Conservation (phyloP, 2,329 filamentous ascomycete species). For the Xylariaceae sp. region DNA sequence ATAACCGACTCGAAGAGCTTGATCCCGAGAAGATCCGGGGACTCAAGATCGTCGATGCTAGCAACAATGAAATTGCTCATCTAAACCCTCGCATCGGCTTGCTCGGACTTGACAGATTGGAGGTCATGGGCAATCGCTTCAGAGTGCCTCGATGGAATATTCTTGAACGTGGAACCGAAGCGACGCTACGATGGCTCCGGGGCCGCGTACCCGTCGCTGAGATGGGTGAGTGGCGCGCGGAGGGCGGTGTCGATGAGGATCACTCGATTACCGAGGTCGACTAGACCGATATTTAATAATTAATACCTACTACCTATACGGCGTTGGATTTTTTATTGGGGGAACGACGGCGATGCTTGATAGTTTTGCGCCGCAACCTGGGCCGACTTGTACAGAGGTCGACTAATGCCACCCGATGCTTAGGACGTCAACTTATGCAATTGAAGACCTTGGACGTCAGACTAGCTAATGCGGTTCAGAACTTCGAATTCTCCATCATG, state of each 20-base stretch:
- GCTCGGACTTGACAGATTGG: slow-evolving; percentile 60
- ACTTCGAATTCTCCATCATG: background rate
- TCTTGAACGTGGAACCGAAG: slow-evolving; percentile 81
- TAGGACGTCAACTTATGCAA: no score
- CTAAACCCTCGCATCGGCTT: slow-evolving; percentile 78
- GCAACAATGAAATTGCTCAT: slow-evolving; percentile 79
- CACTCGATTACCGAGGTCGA: slow-evolving; percentile 15
- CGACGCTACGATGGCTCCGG: slow-evolving; percentile 73
- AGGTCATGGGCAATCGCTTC: slow-evolving; percentile 82
- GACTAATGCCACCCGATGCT: no score
- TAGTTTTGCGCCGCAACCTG: background rate
- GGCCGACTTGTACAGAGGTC: no score
- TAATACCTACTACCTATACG: background rate
- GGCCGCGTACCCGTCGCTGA: slow-evolving; percentile 64
- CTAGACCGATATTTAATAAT: slow-evolving; percentile 8
- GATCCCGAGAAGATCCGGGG: slow-evolving; percentile 69
- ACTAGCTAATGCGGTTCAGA: background rate
- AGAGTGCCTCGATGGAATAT: slow-evolving; percentile 80
- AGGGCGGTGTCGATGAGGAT: slow-evolving; percentile 27
- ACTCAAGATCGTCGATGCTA: slow-evolving; percentile 69
- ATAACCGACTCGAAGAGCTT: slow-evolving; percentile 73
- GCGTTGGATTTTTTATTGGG: slow-evolving; percentile 4
- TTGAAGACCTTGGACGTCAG: no score
- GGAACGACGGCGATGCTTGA: background rate
- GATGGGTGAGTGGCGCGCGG: slow-evolving; percentile 51